Conservation (phyloP, 176 grass and related monocot species). For the Eleusine coracana region DNA sequence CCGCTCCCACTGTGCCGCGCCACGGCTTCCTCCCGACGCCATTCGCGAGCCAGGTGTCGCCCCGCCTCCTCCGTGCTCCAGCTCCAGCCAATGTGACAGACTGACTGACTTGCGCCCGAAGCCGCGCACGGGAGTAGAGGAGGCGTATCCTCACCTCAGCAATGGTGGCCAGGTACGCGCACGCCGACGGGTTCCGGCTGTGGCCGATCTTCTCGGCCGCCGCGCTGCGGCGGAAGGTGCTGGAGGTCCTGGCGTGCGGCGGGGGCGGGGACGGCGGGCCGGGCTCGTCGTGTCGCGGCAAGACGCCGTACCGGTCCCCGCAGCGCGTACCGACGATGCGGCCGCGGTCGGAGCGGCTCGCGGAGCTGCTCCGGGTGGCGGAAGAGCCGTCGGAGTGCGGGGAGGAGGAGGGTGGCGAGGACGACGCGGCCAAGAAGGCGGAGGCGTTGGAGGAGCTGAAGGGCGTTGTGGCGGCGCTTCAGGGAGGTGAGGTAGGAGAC, state of each 20-base stretch:
- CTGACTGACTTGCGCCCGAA: conserved; percentile 19
- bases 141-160: too few relatives aligned
- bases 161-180: conserved; percentile 52
- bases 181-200: conserved; percentile 51
- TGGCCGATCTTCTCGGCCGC: conserved; percentile 72
- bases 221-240: conserved; percentile 57
- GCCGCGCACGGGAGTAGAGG: neutral
- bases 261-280: neutral
- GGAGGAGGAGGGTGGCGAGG: conserved; percentile 29
- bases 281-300: conserved; percentile 9
- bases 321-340: conserved; percentile 42
- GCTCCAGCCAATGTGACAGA: conserved; percentile 44
- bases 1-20: neutral
- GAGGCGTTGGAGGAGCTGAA: conserved; percentile 57
- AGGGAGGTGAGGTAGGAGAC: neutral
- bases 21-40: conserved; percentile 52
- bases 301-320: conserved; percentile 29
- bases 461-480: conserved; percentile 51
- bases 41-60: conserved; percentile 36
- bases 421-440: conserved; percentile 24
- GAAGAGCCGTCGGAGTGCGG: conserved; percentile 72
- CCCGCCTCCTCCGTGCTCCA: too few relatives aligned
- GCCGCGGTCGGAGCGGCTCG: conserved; percentile 58
- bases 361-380: conserved; percentile 56
- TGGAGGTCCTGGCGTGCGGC: conserved; percentile 61